Percentiles rank a stretch among this genome's conserved stretches.
These are phyloP conservation scores for Monosporascus sp. DNA, from an alignment of 2,329 filamentous ascomycete species.

Conservation along the genomic window DNA sequence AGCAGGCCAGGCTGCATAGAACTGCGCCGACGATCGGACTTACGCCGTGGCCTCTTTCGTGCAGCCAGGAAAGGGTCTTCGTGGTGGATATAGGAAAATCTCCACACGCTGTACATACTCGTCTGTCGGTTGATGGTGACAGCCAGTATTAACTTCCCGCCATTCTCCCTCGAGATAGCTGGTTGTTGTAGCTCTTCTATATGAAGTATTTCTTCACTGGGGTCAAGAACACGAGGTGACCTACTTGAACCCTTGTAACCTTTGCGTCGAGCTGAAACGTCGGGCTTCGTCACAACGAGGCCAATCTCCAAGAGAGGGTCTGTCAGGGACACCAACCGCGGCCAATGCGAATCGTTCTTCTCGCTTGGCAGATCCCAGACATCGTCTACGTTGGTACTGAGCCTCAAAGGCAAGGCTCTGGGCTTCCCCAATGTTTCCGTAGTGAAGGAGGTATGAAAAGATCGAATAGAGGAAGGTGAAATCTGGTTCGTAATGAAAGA, in stretches of 20 bases:
- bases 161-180: slow-evolving; percentile 29
- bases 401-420: slow-evolving; percentile 47
- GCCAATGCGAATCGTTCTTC: slow-evolving; percentile 56
- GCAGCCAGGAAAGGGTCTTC: slow-evolving; percentile 51
- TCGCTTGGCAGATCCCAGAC: slow-evolving; percentile 52
- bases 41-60: slow-evolving; percentile 39
- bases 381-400: slow-evolving; percentile 50
- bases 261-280: slow-evolving; percentile 32
- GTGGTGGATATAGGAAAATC: slow-evolving; percentile 68
- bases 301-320: slow-evolving; percentile 85
- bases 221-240: slow-evolving; percentile 58
- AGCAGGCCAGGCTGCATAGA: slow-evolving; percentile 63
- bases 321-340: slow-evolving; percentile 75
- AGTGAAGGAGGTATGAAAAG: slow-evolving; percentile 49
- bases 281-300: slow-evolving; percentile 62
- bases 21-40: slow-evolving; percentile 50
- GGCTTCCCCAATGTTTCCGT: slow-evolving; percentile 51
- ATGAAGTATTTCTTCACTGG: slow-evolving; percentile 78
- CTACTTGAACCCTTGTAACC: slow-evolving; percentile 34
- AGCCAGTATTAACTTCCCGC: slow-evolving; percentile 60
- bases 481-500: slow-evolving; percentile 73
- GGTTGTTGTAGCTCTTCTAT: slow-evolving; percentile 63
- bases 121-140: slow-evolving; percentile 76
- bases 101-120: slow-evolving; percentile 80
- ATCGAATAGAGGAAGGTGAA: slow-evolving; percentile 43